Evolutionary conservation across 257 asterid species (phyloP).

Genomic region (Capsicum baccatum): DNA sequence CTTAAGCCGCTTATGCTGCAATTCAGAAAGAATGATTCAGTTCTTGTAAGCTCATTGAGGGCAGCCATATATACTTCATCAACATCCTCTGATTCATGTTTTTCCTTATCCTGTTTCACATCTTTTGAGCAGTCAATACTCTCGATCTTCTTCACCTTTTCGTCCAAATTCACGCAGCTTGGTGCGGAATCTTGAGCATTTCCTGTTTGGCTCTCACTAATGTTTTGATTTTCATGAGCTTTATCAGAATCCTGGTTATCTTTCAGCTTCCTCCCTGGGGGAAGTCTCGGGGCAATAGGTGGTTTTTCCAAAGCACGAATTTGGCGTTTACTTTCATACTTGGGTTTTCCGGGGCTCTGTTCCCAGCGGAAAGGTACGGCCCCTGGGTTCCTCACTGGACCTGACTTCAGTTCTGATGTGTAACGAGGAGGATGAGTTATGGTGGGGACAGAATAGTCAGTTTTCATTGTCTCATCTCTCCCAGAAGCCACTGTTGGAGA

Average conservation of each 20-base stretch:
- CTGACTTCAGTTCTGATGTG: conserved; percentile 74
- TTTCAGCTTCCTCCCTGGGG: conserved; percentile 58
- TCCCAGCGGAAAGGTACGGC: conserved; percentile 87
- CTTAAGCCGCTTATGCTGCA: conserved; percentile 75
- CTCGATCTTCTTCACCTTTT: conserved; percentile 29
- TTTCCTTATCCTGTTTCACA: background rate
- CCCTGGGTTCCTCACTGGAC: conserved; percentile 72
- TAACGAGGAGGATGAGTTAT: conserved; percentile 47
- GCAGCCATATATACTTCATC: conserved; percentile 77
- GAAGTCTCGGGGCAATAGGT: conserved; percentile 67
- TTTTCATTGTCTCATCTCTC: conserved; percentile 36
- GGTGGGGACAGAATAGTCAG: conserved; percentile 27
- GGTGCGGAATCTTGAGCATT: conserved; percentile 14
- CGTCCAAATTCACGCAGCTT: conserved; percentile 32
- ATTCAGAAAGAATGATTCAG: conserved; percentile 72
- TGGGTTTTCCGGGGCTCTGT: conserved; percentile 74
- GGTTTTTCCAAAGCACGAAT: conserved; percentile 32
- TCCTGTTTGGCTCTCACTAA: conserved; percentile 30
- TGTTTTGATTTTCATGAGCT: conserved; percentile 30
- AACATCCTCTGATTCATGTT: conserved; percentile 49
- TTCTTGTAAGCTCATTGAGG: conserved; percentile 64
- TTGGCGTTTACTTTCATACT: conserved; percentile 44
- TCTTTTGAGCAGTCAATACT: conserved; percentile 25
- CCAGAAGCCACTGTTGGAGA: conserved; percentile 38
- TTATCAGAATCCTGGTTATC: conserved; percentile 42